A percentile compares a stretch with the other conserved stretches of the same genome.
Conservation (phyloP, 441 rosid species). For the Populus hybrid region DNA sequence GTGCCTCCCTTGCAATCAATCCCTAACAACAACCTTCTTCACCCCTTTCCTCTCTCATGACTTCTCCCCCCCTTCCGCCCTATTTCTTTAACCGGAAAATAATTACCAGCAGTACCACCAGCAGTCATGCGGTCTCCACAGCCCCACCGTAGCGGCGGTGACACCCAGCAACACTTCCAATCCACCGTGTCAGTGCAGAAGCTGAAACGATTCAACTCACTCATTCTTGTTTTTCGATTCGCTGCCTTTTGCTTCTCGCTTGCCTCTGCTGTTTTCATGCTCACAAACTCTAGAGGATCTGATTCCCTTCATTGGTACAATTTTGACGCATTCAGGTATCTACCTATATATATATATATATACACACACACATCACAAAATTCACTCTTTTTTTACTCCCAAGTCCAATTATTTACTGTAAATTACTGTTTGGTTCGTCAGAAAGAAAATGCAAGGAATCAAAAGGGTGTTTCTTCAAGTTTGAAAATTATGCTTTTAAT, state of each 20-base stretch:
- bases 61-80: not conserved
- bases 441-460: not conserved
- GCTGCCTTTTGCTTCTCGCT: constrained; percentile 76
- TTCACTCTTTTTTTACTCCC: not conserved
- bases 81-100: not conserved
- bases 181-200: constrained; percentile 69
- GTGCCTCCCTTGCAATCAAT: not conserved
- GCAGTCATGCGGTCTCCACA: constrained; percentile 62
- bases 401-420: not conserved
- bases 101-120: not conserved
- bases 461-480: not conserved
- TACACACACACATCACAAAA: not conserved
- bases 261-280: constrained; percentile 77
- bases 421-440: not conserved
- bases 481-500: not conserved
- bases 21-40: not conserved
- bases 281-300: constrained; percentile 57
- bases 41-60: constrained; percentile 14
- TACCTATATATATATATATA: not conserved
- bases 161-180: constrained; percentile 54
- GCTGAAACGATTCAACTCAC: constrained; percentile 74
- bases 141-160: constrained; percentile 56
- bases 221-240: constrained; percentile 65
- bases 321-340: constrained; percentile 82
- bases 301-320: constrained; percentile 65